Conservation (phyloP, 139 green algal genomes). For the Pleodorina starrii region DNA sequence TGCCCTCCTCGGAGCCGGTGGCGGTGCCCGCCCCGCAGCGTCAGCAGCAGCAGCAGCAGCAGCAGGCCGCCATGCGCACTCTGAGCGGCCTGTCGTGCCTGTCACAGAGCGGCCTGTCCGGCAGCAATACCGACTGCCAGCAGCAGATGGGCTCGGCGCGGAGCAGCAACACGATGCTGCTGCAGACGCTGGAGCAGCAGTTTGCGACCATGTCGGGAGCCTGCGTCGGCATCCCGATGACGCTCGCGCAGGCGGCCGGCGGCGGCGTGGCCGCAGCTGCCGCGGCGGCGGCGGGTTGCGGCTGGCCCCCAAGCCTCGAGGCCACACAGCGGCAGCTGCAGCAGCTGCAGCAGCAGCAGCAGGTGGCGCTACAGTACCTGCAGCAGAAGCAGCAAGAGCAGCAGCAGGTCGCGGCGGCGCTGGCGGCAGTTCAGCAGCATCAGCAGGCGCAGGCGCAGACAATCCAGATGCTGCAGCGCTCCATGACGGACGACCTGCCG, state of each 20-base stretch:
- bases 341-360: conserved; percentile 35
- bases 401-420: not conserved
- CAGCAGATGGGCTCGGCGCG: conserved; percentile 24
- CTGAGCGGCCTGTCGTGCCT: conserved; percentile 26
- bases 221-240: not conserved
- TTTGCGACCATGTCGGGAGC: not conserved
- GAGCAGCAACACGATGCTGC: conserved; percentile 15
- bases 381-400: conserved; percentile 24
- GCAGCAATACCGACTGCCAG: not conserved
- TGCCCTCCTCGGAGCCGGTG: conserved; percentile 27
- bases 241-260: not conserved
- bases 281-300: not conserved
- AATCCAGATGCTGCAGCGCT: conserved; percentile 33
- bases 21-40: conserved; percentile 21
- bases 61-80: not conserved
- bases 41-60: too few species aligned
- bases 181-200: conserved; percentile 19
- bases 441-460: conserved; percentile 14
- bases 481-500: conserved; percentile 19
- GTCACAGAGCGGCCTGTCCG: conserved; percentile 26
- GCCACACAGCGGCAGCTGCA: conserved; percentile 2
- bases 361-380: conserved; percentile 3
- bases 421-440: conserved; percentile 5
- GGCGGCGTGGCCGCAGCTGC: not conserved
- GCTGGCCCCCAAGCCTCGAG: not conserved